Base-by-base conservation (phyloP, 768 basidiomycete species). In the Kwoniella botswanensis region DNA sequence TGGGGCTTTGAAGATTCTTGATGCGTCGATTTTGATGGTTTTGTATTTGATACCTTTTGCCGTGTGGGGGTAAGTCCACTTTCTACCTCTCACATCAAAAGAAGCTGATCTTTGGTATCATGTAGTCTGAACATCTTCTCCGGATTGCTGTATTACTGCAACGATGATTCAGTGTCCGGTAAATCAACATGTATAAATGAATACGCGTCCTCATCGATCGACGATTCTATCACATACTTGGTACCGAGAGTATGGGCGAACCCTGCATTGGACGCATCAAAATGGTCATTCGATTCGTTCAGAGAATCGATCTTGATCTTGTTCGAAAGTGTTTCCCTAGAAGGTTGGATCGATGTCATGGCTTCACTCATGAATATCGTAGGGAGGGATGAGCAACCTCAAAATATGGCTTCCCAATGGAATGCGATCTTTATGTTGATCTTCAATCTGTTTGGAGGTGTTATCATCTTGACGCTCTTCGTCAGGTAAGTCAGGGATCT, bases 321-420 rank as follows among this genome's bases (percentile, higher is more conserved):
- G 1, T 98, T 97, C 77, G 96, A 98, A 84, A 94, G 96, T 74
- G 93, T 98, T 24, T 96, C 94, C 0, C 85, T 97, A 60, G 94
- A 96, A 84, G 96, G 96, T 2, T 98, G 95, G 96, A 88, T 92
- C n/a, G 93, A 95, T 79, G 96, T 94, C 61, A 91, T 97, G 91
- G 85, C 84, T 46, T 87, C 90, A 26, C 91, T 90, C 1, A 92
- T 92, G 82, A 89, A 90, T 71, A 91, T 97, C 73, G 90, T 88
- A 1, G 92, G 91, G 4, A 79, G 73, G 22, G 88, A 89, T 35
- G 84, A 84, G 65, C 94, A 97, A 80, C 92, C 93, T 0, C 84
- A 87, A 69, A 86, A 84, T 52, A 92, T 95, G 71, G 88, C 87
- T 1, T 88, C 91, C 0, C 92, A 92, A 71, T 88, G 86, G 74